phyloP scores from a whole-genome alignment of 768 basidiomycete genomes.

The Boletus vinaceobasis region DNA sequence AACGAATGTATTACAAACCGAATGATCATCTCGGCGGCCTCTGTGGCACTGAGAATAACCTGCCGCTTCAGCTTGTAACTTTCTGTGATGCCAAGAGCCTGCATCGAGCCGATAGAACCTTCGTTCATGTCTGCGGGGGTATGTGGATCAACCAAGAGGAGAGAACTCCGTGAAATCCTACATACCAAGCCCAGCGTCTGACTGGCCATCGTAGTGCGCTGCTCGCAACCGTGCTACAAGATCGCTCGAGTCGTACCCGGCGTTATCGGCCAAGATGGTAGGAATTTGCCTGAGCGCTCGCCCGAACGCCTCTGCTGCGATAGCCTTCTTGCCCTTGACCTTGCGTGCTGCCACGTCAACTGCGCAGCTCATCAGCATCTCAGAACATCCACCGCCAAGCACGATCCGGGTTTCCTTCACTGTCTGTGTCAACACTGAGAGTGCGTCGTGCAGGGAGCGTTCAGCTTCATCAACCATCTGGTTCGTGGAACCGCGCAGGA shows the following conservation, averaged over 20 bases:
- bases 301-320: constrained; percentile 91
- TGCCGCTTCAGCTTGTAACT: constrained; percentile 97
- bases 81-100: constrained; percentile 84
- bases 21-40: constrained; percentile 98
- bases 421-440: constrained; percentile 95
- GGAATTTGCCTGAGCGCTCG: constrained; percentile 92
- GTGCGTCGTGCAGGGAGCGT: constrained; percentile 94
- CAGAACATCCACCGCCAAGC: constrained; percentile 95
- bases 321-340: constrained; percentile 91
- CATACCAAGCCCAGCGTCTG: constrained; percentile 86
- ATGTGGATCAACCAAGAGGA: not conserved
- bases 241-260: constrained; percentile 96
- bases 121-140: constrained; percentile 73
- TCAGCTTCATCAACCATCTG: constrained; percentile 99
- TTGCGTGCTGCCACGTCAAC: constrained; percentile 85
- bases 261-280: constrained; percentile 95
- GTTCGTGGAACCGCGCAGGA: constrained; percentile 92
- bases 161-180: not conserved
- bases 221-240: constrained; percentile 86
- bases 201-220: constrained; percentile 87
- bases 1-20: constrained; percentile 47
- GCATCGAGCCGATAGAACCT: constrained; percentile 86
- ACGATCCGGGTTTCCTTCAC: constrained; percentile 95
- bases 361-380: constrained; percentile 96
- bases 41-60: constrained; percentile 90